phyloP scores from a whole-genome alignment of 345 rosid genomes.

The Salix koriyanagi region DNA sequence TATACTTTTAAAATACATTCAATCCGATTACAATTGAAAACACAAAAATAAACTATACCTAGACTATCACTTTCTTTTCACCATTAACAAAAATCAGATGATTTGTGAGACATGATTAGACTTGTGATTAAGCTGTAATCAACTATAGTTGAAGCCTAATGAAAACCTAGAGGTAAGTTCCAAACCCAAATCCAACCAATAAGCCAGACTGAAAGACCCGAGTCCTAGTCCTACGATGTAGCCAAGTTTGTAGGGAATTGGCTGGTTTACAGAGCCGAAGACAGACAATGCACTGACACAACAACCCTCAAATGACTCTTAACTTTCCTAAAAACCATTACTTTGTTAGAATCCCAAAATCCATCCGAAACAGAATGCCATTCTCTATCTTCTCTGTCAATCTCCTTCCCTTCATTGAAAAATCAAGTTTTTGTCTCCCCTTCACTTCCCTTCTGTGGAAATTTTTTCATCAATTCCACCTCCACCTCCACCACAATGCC shows the following conservation, averaged over 20 bases:
- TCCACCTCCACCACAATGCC: constrained; percentile 10
- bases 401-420: constrained; percentile 1
- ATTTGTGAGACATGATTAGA: neutral
- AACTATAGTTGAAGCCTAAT: neutral
- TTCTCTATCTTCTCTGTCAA: constrained; percentile 6
- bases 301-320: neutral
- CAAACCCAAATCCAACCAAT: neutral
- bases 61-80: too few species aligned
- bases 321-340: neutral
- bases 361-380: constrained; percentile 23
- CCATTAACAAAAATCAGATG: neutral
- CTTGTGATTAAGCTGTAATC: neutral
- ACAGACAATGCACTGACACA: constrained; percentile 11
- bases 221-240: constrained; percentile 18
- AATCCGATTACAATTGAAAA: too few species aligned
- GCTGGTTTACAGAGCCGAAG: constrained; percentile 30
- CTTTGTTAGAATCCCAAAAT: constrained; percentile 22
- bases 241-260: constrained; percentile 39
- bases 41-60: too few species aligned
- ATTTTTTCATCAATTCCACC: constrained; percentile 1
- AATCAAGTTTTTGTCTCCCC: constrained; percentile 15
- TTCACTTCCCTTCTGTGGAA: constrained; percentile 8
- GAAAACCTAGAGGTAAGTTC: neutral
- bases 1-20: too few species aligned
- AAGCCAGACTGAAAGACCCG: neutral